Base-by-base conservation (phyloP, 495 filamentous ascomycete genomes). In the Annulohypoxylon nitens region DNA sequence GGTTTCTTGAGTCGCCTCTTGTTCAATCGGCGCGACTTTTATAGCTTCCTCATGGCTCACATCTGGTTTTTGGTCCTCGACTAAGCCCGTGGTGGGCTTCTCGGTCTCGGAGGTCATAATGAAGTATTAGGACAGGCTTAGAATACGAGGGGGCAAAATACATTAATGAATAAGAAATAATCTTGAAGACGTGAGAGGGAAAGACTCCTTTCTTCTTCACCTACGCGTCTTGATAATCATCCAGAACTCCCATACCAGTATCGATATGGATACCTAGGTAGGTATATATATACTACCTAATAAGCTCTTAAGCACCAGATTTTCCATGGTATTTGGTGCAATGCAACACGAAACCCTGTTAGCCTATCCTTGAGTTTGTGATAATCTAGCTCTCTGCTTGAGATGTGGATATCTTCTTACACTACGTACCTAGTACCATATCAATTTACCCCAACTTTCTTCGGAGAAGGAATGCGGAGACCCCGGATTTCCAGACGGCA, bases 1-100 rank as follows among this genome's bases (percentile, higher is more conserved):
- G 1, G 68, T 69, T 3, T 71, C 75, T 26, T 74, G 41, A n/a
- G 69, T 26, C n/a, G 74, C 79, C 51, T 78, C 79, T 51, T 80
- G 75, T 9, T 79, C 74, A 48, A 80, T 79, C 18, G 80, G 79
- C 16, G 78, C 67, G 20, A 81, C 55, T 41, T 67, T 73, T 10
- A 75, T 14, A 26, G 68, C 63, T 33, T 75, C 57, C 30, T 51
- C 36, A 26, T 60, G 25, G 16, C 45, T 47, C 1, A 9, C 8
- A n/a, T 47, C 45, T 0, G 67, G 11, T 20, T 73, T 73, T 14
- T 73, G 58, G 8, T 50, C 61, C 6, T 67, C 61, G 9, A 57
- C 50, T 7, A 48, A 60, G 43, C 50, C 18, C 12, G 55, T 14
- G 2, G 16, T 45, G 11, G 62, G 58, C 53, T 77, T 75, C 26